A percentile compares a stretch with the other conserved stretches of the same genome.
Conservation (phyloP, 2,329 filamentous ascomycete species). For the Cadophora luteo-olivacea region DNA sequence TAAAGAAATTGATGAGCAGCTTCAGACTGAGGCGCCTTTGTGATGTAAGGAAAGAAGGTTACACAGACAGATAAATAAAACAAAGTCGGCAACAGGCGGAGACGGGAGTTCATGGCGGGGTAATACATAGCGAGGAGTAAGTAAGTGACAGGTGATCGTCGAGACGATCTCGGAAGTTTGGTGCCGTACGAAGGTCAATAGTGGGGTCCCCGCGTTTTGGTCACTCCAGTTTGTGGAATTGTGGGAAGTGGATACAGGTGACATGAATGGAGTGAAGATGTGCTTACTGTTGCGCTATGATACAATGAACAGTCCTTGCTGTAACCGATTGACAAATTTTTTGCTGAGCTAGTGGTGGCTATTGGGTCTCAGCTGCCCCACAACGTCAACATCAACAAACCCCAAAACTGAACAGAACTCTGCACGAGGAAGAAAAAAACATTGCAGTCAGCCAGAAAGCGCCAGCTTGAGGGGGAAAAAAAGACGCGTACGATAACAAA, state of each 20-base stretch:
- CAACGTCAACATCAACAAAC: too few relatives aligned
- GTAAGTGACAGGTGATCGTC: not conserved
- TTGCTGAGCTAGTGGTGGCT: not conserved
- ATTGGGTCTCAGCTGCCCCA: not conserved
- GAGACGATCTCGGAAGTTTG: conserved; percentile 9
- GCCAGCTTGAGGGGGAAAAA: too few relatives aligned
- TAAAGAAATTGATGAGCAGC: not conserved
- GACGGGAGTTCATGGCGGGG: not conserved
- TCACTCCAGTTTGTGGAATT: not conserved
- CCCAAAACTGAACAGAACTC: too few relatives aligned
- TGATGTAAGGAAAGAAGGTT: not conserved
- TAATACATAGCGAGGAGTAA: not conserved
- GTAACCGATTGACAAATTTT: not conserved
- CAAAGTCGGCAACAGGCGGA: not conserved
- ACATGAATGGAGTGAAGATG: not conserved
- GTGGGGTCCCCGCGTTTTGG: not conserved
- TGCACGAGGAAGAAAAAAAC: too few relatives aligned
- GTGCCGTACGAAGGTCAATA: not conserved
- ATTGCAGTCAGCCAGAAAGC: too few relatives aligned
- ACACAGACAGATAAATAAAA: not conserved
- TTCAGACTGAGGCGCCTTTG: not conserved
- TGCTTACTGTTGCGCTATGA: not conserved
- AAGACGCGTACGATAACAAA: too few relatives aligned
- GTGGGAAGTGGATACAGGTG: not conserved
- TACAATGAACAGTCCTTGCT: not conserved